These are phyloP conservation scores for Penicillium olsonii DNA, from an alignment of 2,329 filamentous ascomycete genomes.

Conservation along the genomic window DNA sequence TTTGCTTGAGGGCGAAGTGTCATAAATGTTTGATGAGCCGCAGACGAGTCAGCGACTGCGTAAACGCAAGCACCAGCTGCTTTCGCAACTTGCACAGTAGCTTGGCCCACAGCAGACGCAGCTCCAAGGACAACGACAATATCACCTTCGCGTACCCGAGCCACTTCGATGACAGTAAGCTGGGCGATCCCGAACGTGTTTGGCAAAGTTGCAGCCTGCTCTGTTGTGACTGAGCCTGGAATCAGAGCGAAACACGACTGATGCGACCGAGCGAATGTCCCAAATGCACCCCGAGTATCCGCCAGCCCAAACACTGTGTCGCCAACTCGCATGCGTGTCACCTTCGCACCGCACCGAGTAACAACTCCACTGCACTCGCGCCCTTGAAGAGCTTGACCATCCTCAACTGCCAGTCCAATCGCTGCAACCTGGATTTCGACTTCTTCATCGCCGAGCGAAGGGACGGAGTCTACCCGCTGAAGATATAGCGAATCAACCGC, in stretches of 20 bases:
- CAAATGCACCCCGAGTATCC: slow-evolving; percentile 27
- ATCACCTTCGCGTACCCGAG: neutral
- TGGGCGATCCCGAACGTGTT: neutral
- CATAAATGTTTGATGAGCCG: neutral
- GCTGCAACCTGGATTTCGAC: neutral
- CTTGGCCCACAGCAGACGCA: neutral
- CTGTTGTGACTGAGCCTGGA: slow-evolving; percentile 16
- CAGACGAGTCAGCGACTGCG: neutral
- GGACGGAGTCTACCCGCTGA: neutral
- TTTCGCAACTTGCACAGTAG: neutral
- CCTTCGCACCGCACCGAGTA: slow-evolving; percentile 27
- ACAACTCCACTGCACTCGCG: slow-evolving; percentile 37
- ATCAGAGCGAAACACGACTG: slow-evolving; percentile 20
- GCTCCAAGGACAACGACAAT: neutral
- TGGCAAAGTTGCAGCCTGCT: neutral
- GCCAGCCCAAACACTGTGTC: slow-evolving; percentile 36
- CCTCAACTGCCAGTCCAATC: neutral
- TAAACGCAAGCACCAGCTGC: neutral
- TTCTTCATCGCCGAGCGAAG: neutral
- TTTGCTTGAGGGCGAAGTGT: neutral
- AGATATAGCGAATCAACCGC: neutral
- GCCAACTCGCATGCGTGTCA: slow-evolving; percentile 29
- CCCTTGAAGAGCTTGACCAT: slow-evolving; percentile 15
- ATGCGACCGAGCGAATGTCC: slow-evolving; percentile 31
- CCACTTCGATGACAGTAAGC: neutral